Evolutionary conservation across 2,329 filamentous ascomycete species (phyloP).

Genomic region (Pseudogymnoascus sp.): DNA sequence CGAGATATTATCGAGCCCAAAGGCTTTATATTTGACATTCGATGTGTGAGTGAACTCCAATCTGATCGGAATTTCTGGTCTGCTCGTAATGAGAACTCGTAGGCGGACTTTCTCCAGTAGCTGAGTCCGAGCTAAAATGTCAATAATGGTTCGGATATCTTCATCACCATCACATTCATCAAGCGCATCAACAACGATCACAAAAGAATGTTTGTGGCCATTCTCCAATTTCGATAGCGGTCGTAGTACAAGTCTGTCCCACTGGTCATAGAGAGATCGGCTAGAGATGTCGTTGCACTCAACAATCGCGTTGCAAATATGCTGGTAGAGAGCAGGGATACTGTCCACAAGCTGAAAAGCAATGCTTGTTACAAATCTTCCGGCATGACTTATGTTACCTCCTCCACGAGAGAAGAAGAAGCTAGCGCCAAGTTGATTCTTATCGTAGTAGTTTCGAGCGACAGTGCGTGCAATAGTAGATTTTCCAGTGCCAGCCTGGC

Average conservation of each 20-base stretch:
- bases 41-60: too few relatives aligned
- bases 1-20: too few relatives aligned
- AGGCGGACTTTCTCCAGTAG: too few relatives aligned
- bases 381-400: constrained; percentile 22
- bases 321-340: constrained; percentile 4
- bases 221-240: constrained; percentile 25
- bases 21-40: too few relatives aligned
- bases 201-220: too few relatives aligned
- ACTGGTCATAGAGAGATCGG: constrained; percentile 33
- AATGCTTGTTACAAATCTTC: constrained; percentile 28
- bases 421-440: constrained; percentile 23
- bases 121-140: too few relatives aligned
- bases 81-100: not conserved
- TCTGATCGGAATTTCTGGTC: constrained; percentile 22
- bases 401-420: constrained; percentile 23
- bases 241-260: constrained; percentile 30
- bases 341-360: constrained; percentile 19
- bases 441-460: constrained; percentile 17
- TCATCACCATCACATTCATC: constrained; percentile 24
- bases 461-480: constrained; percentile 30
- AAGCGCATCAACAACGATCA: constrained; percentile 23
- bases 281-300: constrained; percentile 11
- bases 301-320: constrained; percentile 14
- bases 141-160: constrained; percentile 14
- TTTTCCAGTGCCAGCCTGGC: constrained; percentile 31